Base-by-base conservation (phyloP, 2,329 filamentous ascomycete genomes). In the Trichoderma sp. region DNA sequence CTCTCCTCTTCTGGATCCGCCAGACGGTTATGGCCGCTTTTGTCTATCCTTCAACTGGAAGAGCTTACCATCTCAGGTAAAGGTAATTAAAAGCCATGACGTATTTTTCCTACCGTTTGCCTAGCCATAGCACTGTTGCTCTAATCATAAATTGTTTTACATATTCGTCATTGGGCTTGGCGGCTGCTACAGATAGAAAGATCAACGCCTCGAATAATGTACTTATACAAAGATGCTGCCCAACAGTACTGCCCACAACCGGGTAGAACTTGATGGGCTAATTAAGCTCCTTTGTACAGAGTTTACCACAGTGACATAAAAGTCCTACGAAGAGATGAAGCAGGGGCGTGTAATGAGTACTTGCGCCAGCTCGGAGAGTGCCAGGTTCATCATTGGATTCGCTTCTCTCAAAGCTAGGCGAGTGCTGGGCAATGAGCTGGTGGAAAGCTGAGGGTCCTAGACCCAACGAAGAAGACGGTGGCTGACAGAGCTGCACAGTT, bases 1-100 rank as follows among this genome's bases (percentile, higher is more conserved):
- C 16, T 57, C 35, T 57, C 8, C 63, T 27, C 24, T 27, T 66
- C 37, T 47, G 62, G 62, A 53, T 33, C 27, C 52, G 62, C 62
- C 43, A 55, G 47, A 29, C 52, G 31, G 24, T 47, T 63, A 33
- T 37, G 62, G 62, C 33, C 62, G 24, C 14, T 33, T 57, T 14
- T 27, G 49, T n/a, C 29, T 49, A 19, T n/a, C 40, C 27, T 37
- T 11, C 24, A 19, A 37, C n/a, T 43, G 57, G 16, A 47, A 29
- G 24, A 31, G 19, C 43, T 21, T 40, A 16, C 35, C 43, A 16
- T 35, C 59, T 19, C 33, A 52, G 59, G 40, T 43, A 49, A 33
- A 24, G 59, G 43, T n/a, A 13, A n/a, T n/a, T 27, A 29, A 52
- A 35, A 40, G 27, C 27, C 27, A 43, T 47, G 14, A 29, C 55